phyloP scores from a whole-genome alignment of 2,329 filamentous ascomycete species.

The Aureobasidium sp. region DNA sequence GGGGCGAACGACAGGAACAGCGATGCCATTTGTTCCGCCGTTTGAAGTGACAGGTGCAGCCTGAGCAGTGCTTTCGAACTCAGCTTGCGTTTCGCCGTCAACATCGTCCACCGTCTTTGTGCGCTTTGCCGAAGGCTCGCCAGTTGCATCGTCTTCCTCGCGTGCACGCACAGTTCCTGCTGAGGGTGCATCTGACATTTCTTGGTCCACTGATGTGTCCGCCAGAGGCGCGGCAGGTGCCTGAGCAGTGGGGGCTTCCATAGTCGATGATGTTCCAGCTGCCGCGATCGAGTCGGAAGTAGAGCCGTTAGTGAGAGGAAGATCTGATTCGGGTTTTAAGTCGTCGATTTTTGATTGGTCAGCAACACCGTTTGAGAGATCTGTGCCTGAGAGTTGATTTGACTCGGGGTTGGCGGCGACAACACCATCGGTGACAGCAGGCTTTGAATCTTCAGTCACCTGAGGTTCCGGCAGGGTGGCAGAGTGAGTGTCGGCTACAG shows the following conservation, averaged over 20 bases:
- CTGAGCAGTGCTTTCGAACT: slow-evolving; percentile 19
- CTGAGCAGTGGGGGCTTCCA: slow-evolving; percentile 11
- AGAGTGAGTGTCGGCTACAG: slow-evolving; percentile 13
- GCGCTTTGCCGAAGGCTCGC: slow-evolving; percentile 66
- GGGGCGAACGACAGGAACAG: slow-evolving; percentile 16
- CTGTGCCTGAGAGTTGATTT: not conserved
- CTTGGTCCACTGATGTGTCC: slow-evolving; percentile 11
- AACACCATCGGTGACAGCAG: not conserved
- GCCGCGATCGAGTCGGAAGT: not conserved
- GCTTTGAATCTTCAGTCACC: not conserved
- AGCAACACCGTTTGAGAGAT: slow-evolving; percentile 15
- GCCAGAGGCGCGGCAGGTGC: not conserved
- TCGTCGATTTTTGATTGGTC: slow-evolving; percentile 42
- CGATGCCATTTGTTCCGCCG: slow-evolving; percentile 12
- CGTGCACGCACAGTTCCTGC: slow-evolving; percentile 54
- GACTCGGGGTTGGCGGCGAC: not conserved
- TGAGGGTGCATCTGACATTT: slow-evolving; percentile 32
- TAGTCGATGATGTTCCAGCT: not conserved
- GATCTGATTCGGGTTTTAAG: not conserved
- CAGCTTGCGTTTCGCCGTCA: not conserved
- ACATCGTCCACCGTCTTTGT: slow-evolving; percentile 57
- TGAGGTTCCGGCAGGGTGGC: slow-evolving; percentile 14
- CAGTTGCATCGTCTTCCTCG: slow-evolving; percentile 59
- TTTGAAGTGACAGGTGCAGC: slow-evolving; percentile 10
- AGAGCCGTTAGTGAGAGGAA: not conserved